These are phyloP conservation scores for Lignosus rhinocerotis DNA, from an alignment of 1,284 basidiomycete genomes.

Conservation along the genomic window DNA sequence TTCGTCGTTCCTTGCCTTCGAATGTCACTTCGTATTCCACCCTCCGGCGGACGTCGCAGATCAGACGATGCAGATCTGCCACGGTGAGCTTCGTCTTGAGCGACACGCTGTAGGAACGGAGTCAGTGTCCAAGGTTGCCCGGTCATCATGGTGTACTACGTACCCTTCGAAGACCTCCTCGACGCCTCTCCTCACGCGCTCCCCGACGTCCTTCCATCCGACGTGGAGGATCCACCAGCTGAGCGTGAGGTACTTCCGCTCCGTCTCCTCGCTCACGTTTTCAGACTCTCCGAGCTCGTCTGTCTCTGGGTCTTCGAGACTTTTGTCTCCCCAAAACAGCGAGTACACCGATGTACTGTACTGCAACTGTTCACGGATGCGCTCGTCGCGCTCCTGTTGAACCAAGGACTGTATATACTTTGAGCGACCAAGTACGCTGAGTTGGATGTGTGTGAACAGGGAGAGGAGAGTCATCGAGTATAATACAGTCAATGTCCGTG, in stretches of 20 bases:
- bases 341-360: constrained; percentile 41
- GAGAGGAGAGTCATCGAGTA: constrained; percentile 83
- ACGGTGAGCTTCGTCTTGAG: constrained; percentile 73
- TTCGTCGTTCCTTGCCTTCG: constrained; percentile 57
- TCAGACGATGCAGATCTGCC: constrained; percentile 66
- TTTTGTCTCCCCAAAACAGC: constrained; percentile 31
- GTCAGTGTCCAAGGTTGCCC: too few relatives aligned
- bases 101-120: constrained; percentile 55
- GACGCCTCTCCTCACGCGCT: constrained; percentile 71
- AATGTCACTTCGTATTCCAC: constrained; percentile 74
- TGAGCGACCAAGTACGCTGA: constrained; percentile 80
- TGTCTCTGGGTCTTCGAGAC: constrained; percentile 32
- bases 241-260: constrained; percentile 80
- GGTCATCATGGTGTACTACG: constrained; percentile 27
- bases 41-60: constrained; percentile 69
- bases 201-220: constrained; percentile 83
- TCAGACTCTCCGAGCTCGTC: constrained; percentile 35
- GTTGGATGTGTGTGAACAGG: constrained; percentile 80
- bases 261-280: constrained; percentile 55
- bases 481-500: constrained; percentile 80
- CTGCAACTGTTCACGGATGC: constrained; percentile 46
- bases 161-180: constrained; percentile 81
- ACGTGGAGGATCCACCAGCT: constrained; percentile 91
- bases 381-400: constrained; percentile 63
- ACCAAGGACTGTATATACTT: constrained; percentile 78